phyloP scores from a whole-genome alignment of 2,329 filamentous ascomycete genomes.

The Aspergillus fumigatus region DNA sequence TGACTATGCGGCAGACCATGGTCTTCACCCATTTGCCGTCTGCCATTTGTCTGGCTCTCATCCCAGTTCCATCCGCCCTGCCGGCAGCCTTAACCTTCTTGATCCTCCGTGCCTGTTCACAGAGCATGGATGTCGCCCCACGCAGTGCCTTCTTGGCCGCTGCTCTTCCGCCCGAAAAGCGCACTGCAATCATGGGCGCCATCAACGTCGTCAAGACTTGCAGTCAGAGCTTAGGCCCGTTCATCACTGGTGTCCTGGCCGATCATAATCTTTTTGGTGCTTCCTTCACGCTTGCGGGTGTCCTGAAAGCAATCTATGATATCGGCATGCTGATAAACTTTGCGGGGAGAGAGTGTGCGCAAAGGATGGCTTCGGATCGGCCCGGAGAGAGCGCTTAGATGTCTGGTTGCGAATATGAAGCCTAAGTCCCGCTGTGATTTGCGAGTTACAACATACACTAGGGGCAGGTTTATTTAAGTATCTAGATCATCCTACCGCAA shows the following conservation, averaged over 20 bases:
- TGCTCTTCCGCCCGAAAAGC: slow-evolving; percentile 59
- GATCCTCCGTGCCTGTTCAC: slow-evolving; percentile 57
- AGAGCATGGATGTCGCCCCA: slow-evolving; percentile 68
- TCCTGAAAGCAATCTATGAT: slow-evolving; percentile 59
- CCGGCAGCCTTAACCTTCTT: slow-evolving; percentile 57
- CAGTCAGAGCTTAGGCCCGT: slow-evolving; percentile 57
- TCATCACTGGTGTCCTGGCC: slow-evolving; percentile 61
- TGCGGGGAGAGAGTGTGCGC: slow-evolving; percentile 22
- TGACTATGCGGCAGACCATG: slow-evolving; percentile 55
- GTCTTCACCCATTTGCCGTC: slow-evolving; percentile 70
- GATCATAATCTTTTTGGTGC: slow-evolving; percentile 55
- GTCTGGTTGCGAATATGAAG: background rate
- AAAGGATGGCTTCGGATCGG: background rate
- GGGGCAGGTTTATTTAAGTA: background rate
- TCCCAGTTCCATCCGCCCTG: slow-evolving; percentile 54
- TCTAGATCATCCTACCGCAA: background rate
- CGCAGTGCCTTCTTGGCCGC: slow-evolving; percentile 65
- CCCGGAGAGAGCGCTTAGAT: background rate
- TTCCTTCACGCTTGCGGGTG: slow-evolving; percentile 59
- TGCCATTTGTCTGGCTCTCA: slow-evolving; percentile 59
- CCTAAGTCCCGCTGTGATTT: background rate
- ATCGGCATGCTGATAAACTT: slow-evolving; percentile 54
- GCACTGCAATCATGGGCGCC: slow-evolving; percentile 67
- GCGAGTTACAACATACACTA: background rate
- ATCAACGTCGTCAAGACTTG: slow-evolving; percentile 66